Base-by-base conservation (phyloP, 1,284 basidiomycete species). In the Melanopsichium pennsylvanicum region DNA sequence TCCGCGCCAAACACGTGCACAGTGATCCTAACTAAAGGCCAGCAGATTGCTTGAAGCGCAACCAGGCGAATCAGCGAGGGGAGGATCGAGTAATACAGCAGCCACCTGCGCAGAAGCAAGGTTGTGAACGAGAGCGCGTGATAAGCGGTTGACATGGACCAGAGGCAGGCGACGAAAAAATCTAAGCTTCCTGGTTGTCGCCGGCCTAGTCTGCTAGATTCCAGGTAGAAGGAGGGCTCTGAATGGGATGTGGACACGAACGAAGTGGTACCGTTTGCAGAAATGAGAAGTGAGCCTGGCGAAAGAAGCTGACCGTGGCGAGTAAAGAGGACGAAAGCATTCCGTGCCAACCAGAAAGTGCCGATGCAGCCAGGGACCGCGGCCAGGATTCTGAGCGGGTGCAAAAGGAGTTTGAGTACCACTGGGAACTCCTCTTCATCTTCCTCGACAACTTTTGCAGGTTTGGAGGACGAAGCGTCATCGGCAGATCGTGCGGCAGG, bases 21-120 rank as follows among this genome's bases (percentile, higher is more conserved):
- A 1, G 89, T 91, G 29, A 90, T 80, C 58, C 91, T 89, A 7
- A 91, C 92, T 9, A 90, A 88, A 2, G 90, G 90, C 91, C 91
- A 93, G 80, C 90, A 83, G 58, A 92, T 91, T 8, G 89, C 89
- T 81, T 93, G 91, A 2, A 93, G 83, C 0, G 89, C 90, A 39
- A 92, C 85, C 3, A 93, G 86, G 10, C 91, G 87, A 72, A 93
- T 89, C 47, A 93, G 86, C 3, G 91, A 90, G 2, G 91, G 85
- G 22, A 90, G 82, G 1, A 90, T 88, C 0, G 89, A 86, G 73
- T 93, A 93, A 82, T 92, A 92, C 0, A 89, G 85, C 32, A 87
- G 85, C 91, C 91, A 93, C 36, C 91, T 87, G 16, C 86, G 86
- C 32, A 92, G 84, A 1, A 93, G 86, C 18, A 91, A 89, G 0